A percentile compares a stretch with the other conserved stretches of the same genome.
Evolutionary conservation across 2,329 filamentous ascomycete genomes (phyloP).

Genomic region (Thielaviopsis punctulata): DNA sequence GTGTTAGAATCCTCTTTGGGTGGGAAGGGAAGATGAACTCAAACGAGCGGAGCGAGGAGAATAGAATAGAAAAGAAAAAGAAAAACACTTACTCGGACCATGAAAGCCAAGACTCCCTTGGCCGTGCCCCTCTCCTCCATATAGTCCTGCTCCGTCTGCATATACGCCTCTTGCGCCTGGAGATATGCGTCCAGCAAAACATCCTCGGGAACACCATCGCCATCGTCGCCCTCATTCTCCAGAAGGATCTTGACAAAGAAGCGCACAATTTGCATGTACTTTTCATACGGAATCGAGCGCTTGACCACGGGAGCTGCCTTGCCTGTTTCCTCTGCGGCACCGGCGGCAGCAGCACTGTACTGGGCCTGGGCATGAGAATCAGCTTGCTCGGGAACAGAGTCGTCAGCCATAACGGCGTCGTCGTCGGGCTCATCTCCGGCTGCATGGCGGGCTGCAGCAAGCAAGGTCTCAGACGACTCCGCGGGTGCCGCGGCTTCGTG

Average conservation of each 20-base stretch:
- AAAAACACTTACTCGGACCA: constrained; percentile 66
- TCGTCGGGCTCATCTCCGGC: constrained; percentile 26
- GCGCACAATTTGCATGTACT: constrained; percentile 84
- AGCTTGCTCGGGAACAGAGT: constrained; percentile 20
- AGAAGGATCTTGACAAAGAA: constrained; percentile 66
- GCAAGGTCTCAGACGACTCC: constrained; percentile 12
- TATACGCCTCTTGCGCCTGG: constrained; percentile 71
- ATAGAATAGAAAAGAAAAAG: not conserved
- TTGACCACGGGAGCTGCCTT: constrained; percentile 30
- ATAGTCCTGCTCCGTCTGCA: constrained; percentile 67
- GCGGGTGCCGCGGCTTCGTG: constrained; percentile 32
- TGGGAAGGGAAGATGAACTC: not conserved
- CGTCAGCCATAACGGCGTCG: constrained; percentile 13
- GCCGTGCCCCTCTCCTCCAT: constrained; percentile 56
- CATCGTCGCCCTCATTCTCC: constrained; percentile 57
- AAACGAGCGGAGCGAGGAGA: not conserved
- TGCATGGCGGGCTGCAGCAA: constrained; percentile 32
- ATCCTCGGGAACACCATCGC: constrained; percentile 73
- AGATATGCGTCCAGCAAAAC: constrained; percentile 78
- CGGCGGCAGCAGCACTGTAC: constrained; percentile 13
- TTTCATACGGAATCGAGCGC: constrained; percentile 88
- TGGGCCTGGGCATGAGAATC: constrained; percentile 29
- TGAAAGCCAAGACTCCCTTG: constrained; percentile 78
- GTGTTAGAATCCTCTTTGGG: constrained; percentile 24
- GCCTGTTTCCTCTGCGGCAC: constrained; percentile 19